Evolutionary conservation across 441 rosid species (phyloP), one percentile per base, ranked within the genome.

Genomic region (Arabidopsis lyrata): DNA sequence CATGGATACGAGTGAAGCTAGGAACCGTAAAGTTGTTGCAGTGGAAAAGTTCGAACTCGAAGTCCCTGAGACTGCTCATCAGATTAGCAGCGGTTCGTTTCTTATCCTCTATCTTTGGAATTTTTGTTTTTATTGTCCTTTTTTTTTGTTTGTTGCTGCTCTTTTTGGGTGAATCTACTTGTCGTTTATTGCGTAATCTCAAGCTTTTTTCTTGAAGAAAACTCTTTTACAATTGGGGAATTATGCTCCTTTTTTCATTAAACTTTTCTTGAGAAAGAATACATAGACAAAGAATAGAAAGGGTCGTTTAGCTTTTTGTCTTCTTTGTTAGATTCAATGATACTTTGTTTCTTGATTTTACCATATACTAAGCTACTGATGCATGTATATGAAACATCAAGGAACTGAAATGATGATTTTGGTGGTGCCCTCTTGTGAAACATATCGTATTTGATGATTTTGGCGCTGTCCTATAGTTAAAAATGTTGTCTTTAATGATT

Each of bases 21-120:
- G 66, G 53, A 69, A 56, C 36, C 49, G 62, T 47, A 83, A 76
- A 67, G 79, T 80, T 8, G 14, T 50, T 41, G 83, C 76, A 22
- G 83, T 73, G 6, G 83, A 78, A 54, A 32, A 79, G 16, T 44
- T 77, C 12, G 68, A 49, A 20, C 68, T 86, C 54, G 88, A 87
- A 22, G 36, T 78, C 41, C 97, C 98, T 11, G 90, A 90, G 61
- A 95, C 97, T 66, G 97, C 97, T 20, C 99, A 95, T 78, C 90
- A 88, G 81, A 88, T 95, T 63, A 89, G 98, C 79, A 84, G 81
- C 60, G 99, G 99, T 92, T 68, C 48, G 81, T 22, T 52, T 61
- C 45, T 65, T 68, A 45, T 38, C 58, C 34, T 27, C 5, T 62
- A 29, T 38, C 10, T 22, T 50, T 20, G 29, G 7, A 20, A 2